Evolutionary conservation across 2,329 filamentous ascomycete species (phyloP), one percentile per base, ranked within the genome.

Genomic region (Phialocephala sp.): DNA sequence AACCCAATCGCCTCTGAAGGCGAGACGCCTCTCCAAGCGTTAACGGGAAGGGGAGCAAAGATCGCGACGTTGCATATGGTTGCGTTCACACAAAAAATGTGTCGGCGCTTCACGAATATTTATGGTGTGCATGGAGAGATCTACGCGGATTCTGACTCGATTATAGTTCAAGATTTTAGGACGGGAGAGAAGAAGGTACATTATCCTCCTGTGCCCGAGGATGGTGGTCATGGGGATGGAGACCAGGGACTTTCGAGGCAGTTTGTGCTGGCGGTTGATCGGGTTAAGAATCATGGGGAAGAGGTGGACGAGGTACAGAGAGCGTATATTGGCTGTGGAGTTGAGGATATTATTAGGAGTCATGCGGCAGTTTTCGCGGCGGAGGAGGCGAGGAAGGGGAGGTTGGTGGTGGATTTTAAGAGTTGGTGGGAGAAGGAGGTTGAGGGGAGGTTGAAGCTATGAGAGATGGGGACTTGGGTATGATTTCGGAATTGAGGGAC

Each of bases 331-430:
- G 93, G 93, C 0, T 96, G 92, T 78, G 91, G 90, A 8, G 79
- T 97, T 8, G 92, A 97, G 63, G 95, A 98, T 74, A 87, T 91
- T 1, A 84, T 98, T 18, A 84, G 91, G 58, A 96, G 92, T 73
- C 94, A 98, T 79, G 94, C 91, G 2, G 86, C 94, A 78, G 94
- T 97, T 0, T 98, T 97, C 81, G 93, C 93, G 32, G 94, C 94
- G 0, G 94, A 98, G 79, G 91, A 96, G 73, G 92, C 94, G 8
- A 85, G 94, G 73, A 83, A 81, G 59, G 83, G 84, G 61, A 87
- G 85, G 73, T 88, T 84, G 74, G 88, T 95, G 9, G 80, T 97
- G 2, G 84, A 90, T 70, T 97, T 91, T 89, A 79, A 80, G 57
- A 78, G 83, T 56, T 97, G 92, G 92, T 97, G 93, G 92, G 78